A percentile compares a stretch with the other conserved stretches of the same genome.
These are phyloP conservation scores for Malbranchea zuffiana DNA, from an alignment of 2,329 filamentous ascomycete genomes.

Conservation along the genomic window DNA sequence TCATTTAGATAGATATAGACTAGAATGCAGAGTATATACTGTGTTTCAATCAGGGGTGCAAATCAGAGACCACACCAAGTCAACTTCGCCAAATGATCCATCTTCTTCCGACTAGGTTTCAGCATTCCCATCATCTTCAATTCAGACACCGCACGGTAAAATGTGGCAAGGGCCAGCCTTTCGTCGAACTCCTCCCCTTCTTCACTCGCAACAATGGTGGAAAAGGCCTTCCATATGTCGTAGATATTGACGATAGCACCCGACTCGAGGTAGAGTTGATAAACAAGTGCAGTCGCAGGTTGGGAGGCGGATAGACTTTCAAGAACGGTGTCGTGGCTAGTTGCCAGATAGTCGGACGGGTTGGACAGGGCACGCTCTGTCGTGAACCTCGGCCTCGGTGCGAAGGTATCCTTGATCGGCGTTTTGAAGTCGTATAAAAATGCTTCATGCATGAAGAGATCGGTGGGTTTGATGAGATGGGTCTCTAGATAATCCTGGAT, in stretches of 20 bases:
- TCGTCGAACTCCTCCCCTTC: constrained; percentile 24
- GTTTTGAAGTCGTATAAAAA: constrained; percentile 49
- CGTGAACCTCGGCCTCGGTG: constrained; percentile 46
- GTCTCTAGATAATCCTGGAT: constrained; percentile 38
- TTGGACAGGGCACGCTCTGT: constrained; percentile 49
- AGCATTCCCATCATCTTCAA: constrained; percentile 76
- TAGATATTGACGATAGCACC: constrained; percentile 50
- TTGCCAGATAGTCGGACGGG: constrained; percentile 52
- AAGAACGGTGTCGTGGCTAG: constrained; percentile 25
- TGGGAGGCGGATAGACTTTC: constrained; percentile 41
- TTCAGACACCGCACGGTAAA: constrained; percentile 78
- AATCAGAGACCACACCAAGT: constrained; percentile 54
- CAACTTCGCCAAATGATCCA: constrained; percentile 81
- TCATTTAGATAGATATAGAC: no score
- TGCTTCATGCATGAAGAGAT: constrained; percentile 45
- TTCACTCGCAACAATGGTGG: constrained; percentile 38
- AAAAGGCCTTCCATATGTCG: constrained; percentile 53
- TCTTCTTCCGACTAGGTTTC: constrained; percentile 81
- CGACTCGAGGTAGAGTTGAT: constrained; percentile 53
- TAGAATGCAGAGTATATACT: no score
- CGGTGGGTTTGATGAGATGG: constrained; percentile 39
- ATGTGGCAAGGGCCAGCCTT: constrained; percentile 51
- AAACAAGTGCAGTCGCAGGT: constrained; percentile 49
- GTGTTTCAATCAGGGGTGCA: background rate
- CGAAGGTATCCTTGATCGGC: constrained; percentile 48